Conservation (phyloP, 768 basidiomycete genomes). For the Rhodotorula babjevae region DNA sequence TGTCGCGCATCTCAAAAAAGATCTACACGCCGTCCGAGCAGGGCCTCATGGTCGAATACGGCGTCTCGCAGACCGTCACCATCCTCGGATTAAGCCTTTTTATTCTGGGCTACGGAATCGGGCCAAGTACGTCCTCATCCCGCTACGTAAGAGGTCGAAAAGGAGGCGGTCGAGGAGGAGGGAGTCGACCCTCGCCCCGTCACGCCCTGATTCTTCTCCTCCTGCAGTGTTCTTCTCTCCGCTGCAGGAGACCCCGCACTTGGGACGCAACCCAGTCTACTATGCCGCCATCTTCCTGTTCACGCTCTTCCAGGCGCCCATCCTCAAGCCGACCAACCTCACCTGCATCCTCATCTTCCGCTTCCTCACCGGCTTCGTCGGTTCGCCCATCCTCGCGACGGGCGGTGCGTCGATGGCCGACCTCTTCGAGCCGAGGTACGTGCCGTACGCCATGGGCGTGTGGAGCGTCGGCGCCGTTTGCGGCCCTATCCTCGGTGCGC, state of each 20-base stretch:
- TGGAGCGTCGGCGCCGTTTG: constrained; percentile 44
- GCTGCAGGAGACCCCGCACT: constrained; percentile 47
- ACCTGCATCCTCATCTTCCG: constrained; percentile 18
- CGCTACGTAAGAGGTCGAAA: background rate
- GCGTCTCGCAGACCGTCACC: constrained; percentile 34
- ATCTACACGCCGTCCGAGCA: constrained; percentile 31
- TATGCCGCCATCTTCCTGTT: constrained; percentile 47
- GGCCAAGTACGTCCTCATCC: constrained; percentile 37
- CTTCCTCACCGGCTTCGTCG: constrained; percentile 49
- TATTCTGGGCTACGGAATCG: constrained; percentile 45
- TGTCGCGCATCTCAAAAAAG: background rate
- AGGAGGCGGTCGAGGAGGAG: too few species aligned
- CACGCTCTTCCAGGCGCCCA: constrained; percentile 45
- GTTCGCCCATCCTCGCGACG: constrained; percentile 48
- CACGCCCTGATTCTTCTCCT: background rate
- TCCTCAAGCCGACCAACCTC: background rate
- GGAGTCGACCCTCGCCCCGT: background rate
- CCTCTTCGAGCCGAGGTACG: constrained; percentile 1
- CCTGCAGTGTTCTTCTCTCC: constrained; percentile 36
- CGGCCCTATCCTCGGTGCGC: constrained; percentile 21
- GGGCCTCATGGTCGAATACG: constrained; percentile 35
- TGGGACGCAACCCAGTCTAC: constrained; percentile 49
- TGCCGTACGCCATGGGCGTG: constrained; percentile 37
- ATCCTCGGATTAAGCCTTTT: constrained; percentile 46
- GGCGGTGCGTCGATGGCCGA: constrained; percentile 44